These are phyloP conservation scores for Nothomitra cinnamomea DNA, from an alignment of 2,329 filamentous ascomycete species.

Conservation along the genomic window DNA sequence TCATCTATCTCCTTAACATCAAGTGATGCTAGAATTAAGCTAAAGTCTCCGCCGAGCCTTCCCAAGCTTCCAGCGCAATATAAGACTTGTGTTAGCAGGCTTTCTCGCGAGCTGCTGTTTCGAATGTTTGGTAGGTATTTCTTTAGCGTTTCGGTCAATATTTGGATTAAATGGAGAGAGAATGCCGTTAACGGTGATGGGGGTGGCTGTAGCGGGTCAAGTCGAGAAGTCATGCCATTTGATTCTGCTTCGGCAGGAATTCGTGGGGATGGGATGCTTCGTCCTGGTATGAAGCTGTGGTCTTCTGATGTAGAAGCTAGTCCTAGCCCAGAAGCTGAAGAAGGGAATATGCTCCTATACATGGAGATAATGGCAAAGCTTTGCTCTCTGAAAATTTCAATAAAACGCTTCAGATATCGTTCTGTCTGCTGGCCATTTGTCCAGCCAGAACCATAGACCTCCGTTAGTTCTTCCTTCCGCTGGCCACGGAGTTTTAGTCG, in stretches of 20 bases:
- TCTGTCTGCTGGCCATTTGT: slow-evolving; percentile 80
- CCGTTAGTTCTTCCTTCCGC: slow-evolving; percentile 10
- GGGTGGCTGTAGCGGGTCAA: slow-evolving; percentile 32
- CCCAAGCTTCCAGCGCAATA: slow-evolving; percentile 89
- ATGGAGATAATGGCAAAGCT: slow-evolving; percentile 91
- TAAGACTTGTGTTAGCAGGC: slow-evolving; percentile 76
- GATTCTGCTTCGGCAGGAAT: not conserved
- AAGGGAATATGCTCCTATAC: slow-evolving; percentile 76
- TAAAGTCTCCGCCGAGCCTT: slow-evolving; percentile 80
- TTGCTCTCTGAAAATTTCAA: slow-evolving; percentile 95
- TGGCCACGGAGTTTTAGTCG: slow-evolving; percentile 17
- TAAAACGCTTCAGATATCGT: slow-evolving; percentile 81
- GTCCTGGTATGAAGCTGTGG: slow-evolving; percentile 9
- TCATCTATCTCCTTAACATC: slow-evolving; percentile 29
- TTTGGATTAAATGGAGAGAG: slow-evolving; percentile 62
- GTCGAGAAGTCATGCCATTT: not conserved
- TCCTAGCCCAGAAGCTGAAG: slow-evolving; percentile 27
- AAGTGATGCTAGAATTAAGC: slow-evolving; percentile 59
- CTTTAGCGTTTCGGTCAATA: slow-evolving; percentile 61
- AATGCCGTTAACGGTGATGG: slow-evolving; percentile 72
- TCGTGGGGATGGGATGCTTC: not conserved
- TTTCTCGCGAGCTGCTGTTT: slow-evolving; percentile 68
- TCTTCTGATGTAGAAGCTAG: slow-evolving; percentile 14
- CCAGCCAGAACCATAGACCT: slow-evolving; percentile 24
- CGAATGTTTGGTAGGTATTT: slow-evolving; percentile 65